Evolutionary conservation across 306 rosid species (phyloP).

Genomic region (Gastrolobium bilobum): DNA sequence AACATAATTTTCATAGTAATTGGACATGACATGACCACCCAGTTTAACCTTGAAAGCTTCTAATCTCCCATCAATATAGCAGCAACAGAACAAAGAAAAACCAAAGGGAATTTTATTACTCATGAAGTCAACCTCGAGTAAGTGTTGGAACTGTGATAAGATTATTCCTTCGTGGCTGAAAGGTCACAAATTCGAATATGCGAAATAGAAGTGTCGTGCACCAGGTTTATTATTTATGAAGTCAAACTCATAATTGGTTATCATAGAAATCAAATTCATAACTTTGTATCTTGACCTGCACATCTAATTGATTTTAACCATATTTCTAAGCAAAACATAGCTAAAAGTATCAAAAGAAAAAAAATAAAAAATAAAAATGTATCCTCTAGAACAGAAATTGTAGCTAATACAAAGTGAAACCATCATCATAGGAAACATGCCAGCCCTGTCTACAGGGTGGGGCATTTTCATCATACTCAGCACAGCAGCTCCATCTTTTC

Average conservation of each 20-base stretch:
- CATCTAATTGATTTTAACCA: neutral
- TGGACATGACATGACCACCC: neutral
- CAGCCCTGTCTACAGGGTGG: constrained; percentile 71
- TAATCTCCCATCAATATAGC: constrained; percentile 5
- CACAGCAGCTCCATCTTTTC: constrained; percentile 84
- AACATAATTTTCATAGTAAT: neutral
- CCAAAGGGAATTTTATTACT: neutral
- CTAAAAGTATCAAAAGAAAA: neutral
- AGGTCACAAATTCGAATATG: no score
- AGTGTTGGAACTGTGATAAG: no score
- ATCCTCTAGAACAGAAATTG: neutral
- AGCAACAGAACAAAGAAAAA: neutral
- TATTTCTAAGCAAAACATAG: neutral
- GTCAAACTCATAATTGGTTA: neutral
- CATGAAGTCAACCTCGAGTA: no score
- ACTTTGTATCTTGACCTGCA: constrained; percentile 4
- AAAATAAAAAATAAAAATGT: neutral
- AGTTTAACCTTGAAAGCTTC: neutral
- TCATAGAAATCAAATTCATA: neutral
- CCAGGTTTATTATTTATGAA: neutral
- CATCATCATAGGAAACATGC: constrained; percentile 87
- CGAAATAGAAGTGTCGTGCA: no score
- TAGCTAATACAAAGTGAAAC: constrained; percentile 65
- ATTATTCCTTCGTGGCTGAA: no score
- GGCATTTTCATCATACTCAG: constrained; percentile 72